Evolutionary conservation across 2,329 filamentous ascomycete species (phyloP), one percentile per base, ranked within the genome.

Genomic region (Chaetothyriales sp.): DNA sequence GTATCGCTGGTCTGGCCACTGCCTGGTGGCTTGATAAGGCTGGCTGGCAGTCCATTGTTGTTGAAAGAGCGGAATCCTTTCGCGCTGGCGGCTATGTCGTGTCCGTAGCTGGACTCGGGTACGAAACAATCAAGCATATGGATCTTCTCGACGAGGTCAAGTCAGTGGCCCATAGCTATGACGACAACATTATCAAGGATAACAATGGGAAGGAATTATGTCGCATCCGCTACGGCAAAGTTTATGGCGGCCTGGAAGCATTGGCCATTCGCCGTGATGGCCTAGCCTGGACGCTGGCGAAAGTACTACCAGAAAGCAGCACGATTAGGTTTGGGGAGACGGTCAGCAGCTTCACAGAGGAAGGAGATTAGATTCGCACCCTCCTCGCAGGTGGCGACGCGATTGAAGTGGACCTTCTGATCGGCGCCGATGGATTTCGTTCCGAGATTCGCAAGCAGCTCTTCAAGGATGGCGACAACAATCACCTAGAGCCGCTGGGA

Each of bases 71-170:
- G 44, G 60, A 69, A 0, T 51, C 18, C 1, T 62, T 80, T 0
- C 72, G 77, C 1, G 62, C 66, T 1, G 65, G 66, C 0, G 78
- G 78, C 0, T 69, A 73, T 1, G 74, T 78, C 46, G 58, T 82
- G 2, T 78, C 81, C 57, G 63, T 82, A 0, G 71, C 76, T 1
- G 73, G 70, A 8, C 68, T 70, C 8, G 77, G 74, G 0, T 68
- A 80, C 45, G 66, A 75, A 10, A 71, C 78, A 7, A 59, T 80
- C 15, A 71, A 68, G 53, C 68, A 68, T 1, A 79, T 81, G 76
- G 75, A 73, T 0, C 63, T 81, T 2, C 66, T 75, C 33, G 54
- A 70, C 2, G 65, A 60, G 0, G 66, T 71, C 5, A 18, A 47
- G 15, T 28, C 48, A 2, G 47, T 46, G 4, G 18, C 48, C 5